Evolutionary conservation across 2,329 filamentous ascomycete species (phyloP), one percentile per base, ranked within the genome.

Genomic region (Blastomyces silverae): DNA sequence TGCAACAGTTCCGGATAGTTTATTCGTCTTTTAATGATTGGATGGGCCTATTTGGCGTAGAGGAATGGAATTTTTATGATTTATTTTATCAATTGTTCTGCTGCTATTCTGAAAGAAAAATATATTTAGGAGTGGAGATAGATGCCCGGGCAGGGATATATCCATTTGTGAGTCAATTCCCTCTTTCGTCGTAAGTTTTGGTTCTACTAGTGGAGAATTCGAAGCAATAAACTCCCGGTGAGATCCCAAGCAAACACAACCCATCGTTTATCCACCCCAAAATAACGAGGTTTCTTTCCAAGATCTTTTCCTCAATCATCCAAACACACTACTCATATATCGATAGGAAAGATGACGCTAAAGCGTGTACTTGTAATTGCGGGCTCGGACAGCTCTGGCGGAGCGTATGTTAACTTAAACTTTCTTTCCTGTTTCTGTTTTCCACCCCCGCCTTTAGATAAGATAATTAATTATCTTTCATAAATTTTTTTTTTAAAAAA

Each of bases 311-410:
- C 20, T 31, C 53, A 20, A 56, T 11, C 5, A n/a, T 20, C 15
- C 8, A 37, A n/a, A 37, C 53, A n/a, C 17, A 37, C 34, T 56
- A 61, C 39, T 46, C 58, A n/a, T 48, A 34, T 34, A 20, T 34
- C 25, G 3, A 61, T 50, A 25, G n/a, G 15, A 20, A 61, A 46
- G 7, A 61, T 61, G 58, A n/a, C 17, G 10, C 42, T 75, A 61
- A 77, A 80, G 69, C 80, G 87, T 66, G 87, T 96, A 57, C 80
- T 96, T 64, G 85, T 94, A 22, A 89, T 96, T 71, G 92, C 92
- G 61, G 92, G 92, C 67, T 95, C 91, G 34, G 92, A 96, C 78
- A 91, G 90, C 78, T 96, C 91, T 37, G 92, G 92, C 72, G 92
- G 92, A 80, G 92, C 92, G 90, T 90, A 81, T 79, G 87, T 83